phyloP scores from a whole-genome alignment of 2,329 filamentous ascomycete genomes.

The Pseudogymnoascus sp. region DNA sequence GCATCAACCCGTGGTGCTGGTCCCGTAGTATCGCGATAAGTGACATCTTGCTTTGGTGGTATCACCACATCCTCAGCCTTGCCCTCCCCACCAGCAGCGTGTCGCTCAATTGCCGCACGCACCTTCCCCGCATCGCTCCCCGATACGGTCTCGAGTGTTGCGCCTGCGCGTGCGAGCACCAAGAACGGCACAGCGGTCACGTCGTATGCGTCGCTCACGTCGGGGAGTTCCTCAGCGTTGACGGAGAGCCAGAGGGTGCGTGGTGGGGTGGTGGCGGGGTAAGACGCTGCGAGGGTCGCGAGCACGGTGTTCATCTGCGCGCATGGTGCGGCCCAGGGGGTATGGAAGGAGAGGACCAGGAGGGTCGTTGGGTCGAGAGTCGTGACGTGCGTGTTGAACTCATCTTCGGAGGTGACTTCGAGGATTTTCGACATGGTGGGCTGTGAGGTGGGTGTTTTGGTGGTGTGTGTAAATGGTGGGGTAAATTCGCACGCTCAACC shows the following conservation, averaged over 20 bases:
- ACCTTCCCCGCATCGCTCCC: conserved; percentile 86
- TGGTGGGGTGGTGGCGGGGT: conserved; percentile 61
- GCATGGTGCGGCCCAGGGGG: conserved; percentile 94
- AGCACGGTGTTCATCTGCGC: conserved; percentile 88
- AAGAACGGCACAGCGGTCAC: conserved; percentile 92
- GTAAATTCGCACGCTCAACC: conserved; percentile 4
- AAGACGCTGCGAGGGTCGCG: conserved; percentile 77
- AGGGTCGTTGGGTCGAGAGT: conserved; percentile 64
- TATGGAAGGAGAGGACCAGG: conserved; percentile 87
- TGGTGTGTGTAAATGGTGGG: conserved; percentile 5
- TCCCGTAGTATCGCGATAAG: conserved; percentile 4
- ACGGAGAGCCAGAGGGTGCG: conserved; percentile 78
- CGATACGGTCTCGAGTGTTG: conserved; percentile 77
- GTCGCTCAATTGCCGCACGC: conserved; percentile 75
- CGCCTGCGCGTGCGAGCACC: conserved; percentile 69
- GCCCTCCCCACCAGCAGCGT: conserved; percentile 42
- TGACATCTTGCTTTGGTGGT: conserved; percentile 14
- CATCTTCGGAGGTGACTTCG: conserved; percentile 67
- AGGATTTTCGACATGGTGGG: conserved; percentile 67
- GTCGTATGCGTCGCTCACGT: conserved; percentile 87
- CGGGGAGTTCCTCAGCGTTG: conserved; percentile 89
- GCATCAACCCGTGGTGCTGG: conserved; percentile 26
- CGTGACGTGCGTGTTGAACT: conserved; percentile 64
- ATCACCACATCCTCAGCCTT: conserved; percentile 30
- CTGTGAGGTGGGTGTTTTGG: not conserved